Evolutionary conservation across 108 stramenopile species (phyloP).

Genomic region (Skeletonema potamos): DNA sequence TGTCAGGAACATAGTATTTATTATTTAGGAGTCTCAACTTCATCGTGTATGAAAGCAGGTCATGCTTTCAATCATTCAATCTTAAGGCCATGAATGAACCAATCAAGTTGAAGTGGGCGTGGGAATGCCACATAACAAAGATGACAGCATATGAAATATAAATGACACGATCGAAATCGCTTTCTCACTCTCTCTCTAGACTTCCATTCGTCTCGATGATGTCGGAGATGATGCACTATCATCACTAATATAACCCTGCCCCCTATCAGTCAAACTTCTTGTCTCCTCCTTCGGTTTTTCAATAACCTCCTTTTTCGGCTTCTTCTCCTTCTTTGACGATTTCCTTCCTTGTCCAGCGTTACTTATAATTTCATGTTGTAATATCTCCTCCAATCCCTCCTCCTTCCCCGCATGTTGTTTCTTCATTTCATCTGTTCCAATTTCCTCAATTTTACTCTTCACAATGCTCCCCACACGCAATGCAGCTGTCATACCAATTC

Average conservation of each 20-base stretch:
- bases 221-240: neutral
- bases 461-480: slow-evolving; percentile 35
- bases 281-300: too few relatives aligned
- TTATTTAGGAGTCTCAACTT: too few relatives aligned
- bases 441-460: slow-evolving; percentile 36
- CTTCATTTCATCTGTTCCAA: slow-evolving; percentile 15
- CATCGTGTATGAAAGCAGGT: too few relatives aligned
- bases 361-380: neutral
- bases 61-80: too few relatives aligned
- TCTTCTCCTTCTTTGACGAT: neutral
- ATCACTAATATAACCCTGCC: neutral
- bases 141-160: neutral
- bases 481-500: slow-evolving; percentile 32
- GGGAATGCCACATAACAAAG: neutral
- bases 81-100: too few relatives aligned
- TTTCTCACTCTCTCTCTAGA: neutral
- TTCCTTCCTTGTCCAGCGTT: neutral
- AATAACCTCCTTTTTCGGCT: neutral
- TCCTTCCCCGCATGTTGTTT: slow-evolving; percentile 13
- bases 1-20: too few relatives aligned
- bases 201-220: neutral
- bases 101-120: too few relatives aligned
- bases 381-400: neutral
- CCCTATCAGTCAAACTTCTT: neutral
- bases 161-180: neutral